Percentiles rank a stretch among this genome's conserved stretches.
Evolutionary conservation across 2,329 filamentous ascomycete species (phyloP).

Genomic region (Pestalotiopsis sp.): DNA sequence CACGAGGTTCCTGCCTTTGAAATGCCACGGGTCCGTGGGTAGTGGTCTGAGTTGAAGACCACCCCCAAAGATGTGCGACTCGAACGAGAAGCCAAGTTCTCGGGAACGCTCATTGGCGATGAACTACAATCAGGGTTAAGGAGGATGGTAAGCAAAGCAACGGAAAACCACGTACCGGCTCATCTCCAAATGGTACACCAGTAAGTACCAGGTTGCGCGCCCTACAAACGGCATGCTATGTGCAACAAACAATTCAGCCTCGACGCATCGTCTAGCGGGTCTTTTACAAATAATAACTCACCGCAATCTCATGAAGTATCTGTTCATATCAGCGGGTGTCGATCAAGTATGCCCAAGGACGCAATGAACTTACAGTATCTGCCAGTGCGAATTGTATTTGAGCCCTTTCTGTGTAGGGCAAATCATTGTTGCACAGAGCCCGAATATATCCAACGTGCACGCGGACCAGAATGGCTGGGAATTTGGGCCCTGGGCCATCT

Average conservation of each 20-base stretch:
- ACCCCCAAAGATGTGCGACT: slow-evolving; percentile 4
- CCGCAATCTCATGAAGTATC: slow-evolving; percentile 15
- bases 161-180: neutral
- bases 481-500: neutral
- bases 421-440: slow-evolving; percentile 1
- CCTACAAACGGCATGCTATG: neutral
- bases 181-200: neutral
- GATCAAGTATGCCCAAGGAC: neutral
- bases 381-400: slow-evolving; percentile 6
- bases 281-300: neutral
- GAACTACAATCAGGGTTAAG: neutral
- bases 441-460: slow-evolving; percentile 7
- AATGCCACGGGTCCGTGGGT: neutral
- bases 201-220: neutral
- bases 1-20: neutral
- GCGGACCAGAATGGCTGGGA: neutral
- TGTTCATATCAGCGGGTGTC: neutral
- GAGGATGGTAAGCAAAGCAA: neutral
- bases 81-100: slow-evolving; percentile 7
- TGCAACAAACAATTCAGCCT: neutral
- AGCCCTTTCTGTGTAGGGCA: neutral
- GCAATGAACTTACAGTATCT: slow-evolving; percentile 5
- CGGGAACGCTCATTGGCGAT: neutral
- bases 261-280: neutral
- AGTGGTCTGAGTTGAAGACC: neutral